Percentiles rank a stretch among this genome's conserved stretches.
phyloP scores from a whole-genome alignment of 306 rosid species.

The Fragaria ananassa region DNA sequence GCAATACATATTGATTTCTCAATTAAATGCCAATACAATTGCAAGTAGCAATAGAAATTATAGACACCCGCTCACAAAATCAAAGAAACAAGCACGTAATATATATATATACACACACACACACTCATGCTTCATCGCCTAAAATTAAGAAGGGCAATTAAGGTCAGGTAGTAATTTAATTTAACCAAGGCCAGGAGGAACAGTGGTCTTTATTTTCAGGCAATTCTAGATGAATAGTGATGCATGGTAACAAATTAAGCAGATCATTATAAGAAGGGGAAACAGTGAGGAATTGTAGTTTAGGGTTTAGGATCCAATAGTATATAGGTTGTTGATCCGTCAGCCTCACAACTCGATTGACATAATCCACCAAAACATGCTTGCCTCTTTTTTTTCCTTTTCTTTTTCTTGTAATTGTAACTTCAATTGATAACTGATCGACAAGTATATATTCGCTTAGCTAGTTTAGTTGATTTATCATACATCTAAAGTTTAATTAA shows the following conservation, averaged over 20 bases:
- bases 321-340: background rate
- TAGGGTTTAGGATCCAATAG: background rate
- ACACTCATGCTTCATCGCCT: too few relatives aligned
- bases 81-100: too few relatives aligned
- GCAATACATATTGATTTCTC: too few relatives aligned
- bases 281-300: background rate
- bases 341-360: constrained; percentile 1
- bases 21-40: too few relatives aligned
- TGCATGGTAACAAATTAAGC: background rate
- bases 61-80: too few relatives aligned
- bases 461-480: background rate
- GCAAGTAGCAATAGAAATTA: too few relatives aligned
- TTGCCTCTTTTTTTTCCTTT: background rate
- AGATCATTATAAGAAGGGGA: background rate
- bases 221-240: background rate
- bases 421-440: background rate
- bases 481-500: background rate
- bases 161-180: too few relatives aligned
- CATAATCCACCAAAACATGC: background rate
- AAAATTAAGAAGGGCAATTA: too few relatives aligned
- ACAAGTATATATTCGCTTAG: background rate
- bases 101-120: too few relatives aligned
- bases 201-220: too few relatives aligned
- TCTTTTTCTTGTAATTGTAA: background rate
- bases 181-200: too few relatives aligned